Percentiles rank a stretch among this genome's conserved stretches.
Conservation (phyloP, 164 flowering plant genomes). For the Magnolia sinica region DNA sequence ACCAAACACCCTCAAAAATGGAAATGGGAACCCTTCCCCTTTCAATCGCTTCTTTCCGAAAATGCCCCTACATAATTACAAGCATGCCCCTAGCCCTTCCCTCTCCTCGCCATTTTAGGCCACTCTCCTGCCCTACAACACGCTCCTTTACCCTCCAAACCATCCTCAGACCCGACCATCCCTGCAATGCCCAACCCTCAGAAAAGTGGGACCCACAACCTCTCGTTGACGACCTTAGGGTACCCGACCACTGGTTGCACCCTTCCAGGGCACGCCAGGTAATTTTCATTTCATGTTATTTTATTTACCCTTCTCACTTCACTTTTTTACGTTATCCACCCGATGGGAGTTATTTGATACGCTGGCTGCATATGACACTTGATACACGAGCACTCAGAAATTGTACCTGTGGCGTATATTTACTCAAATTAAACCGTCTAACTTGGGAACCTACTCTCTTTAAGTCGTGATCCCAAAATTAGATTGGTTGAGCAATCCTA, state of each 20-base stretch:
- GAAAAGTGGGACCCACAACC: not conserved
- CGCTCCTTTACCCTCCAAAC: not conserved
- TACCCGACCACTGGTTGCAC: constrained; percentile 65
- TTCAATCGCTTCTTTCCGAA: not conserved
- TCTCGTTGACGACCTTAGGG: constrained; percentile 53
- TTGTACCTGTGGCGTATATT: too few species aligned
- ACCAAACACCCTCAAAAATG: too few species aligned
- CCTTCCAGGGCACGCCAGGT: constrained; percentile 80
- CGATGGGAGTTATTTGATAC: not conserved
- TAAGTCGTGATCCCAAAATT: too few species aligned
- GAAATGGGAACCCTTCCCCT: not conserved
- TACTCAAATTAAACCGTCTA: too few species aligned
- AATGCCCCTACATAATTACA: not conserved
- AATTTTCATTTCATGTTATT: not conserved
- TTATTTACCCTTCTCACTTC: not conserved
- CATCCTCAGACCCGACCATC: not conserved
- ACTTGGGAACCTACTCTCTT: too few species aligned
- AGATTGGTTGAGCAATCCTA: too few species aligned
- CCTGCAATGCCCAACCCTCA: not conserved
- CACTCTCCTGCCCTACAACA: not conserved
- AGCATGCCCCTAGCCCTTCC: not conserved
- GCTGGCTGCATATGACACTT: too few species aligned
- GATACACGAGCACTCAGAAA: too few species aligned
- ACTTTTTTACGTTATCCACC: not conserved
- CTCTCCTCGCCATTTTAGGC: not conserved